Percentiles rank a stretch among this genome's conserved stretches.
These are phyloP conservation scores for Pharus latifolius DNA, from an alignment of 176 grass and related monocot species.

Conservation along the genomic window DNA sequence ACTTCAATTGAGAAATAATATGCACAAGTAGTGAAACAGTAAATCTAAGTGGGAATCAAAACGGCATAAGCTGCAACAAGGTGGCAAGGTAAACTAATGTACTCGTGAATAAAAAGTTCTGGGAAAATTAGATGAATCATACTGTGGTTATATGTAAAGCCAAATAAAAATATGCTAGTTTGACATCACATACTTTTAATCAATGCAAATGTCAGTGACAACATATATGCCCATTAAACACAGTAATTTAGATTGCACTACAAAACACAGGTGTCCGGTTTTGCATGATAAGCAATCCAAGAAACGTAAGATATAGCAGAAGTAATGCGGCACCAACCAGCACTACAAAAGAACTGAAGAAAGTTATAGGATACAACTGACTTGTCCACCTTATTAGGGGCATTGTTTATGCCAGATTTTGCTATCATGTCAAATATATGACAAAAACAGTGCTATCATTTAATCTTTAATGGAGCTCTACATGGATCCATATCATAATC, in stretches of 20 bases:
- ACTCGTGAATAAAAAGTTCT: not conserved
- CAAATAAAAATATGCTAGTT: not conserved
- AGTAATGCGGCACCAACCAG: not conserved
- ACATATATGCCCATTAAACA: conserved; percentile 1
- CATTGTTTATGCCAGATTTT: no score
- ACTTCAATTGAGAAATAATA: not conserved
- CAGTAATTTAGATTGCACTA: not conserved
- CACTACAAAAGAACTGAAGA: not conserved
- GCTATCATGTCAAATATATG: not conserved
- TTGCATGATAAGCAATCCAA: not conserved
- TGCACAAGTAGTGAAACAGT: not conserved
- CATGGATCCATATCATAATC: no score
- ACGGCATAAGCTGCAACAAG: not conserved
- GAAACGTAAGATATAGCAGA: not conserved
- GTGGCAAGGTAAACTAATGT: not conserved
- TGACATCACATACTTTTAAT: not conserved
- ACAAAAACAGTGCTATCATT: not conserved
- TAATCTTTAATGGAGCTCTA: no score
- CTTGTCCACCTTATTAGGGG: not conserved
- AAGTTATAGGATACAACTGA: not conserved
- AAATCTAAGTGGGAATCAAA: not conserved
- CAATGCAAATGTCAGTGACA: not conserved
- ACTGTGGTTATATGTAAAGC: not conserved
- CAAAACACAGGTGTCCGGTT: not conserved
- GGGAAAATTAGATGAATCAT: not conserved